phyloP scores from a whole-genome alignment of 2,329 filamentous ascomycete genomes.

The Chrysoporthe puriensis region DNA sequence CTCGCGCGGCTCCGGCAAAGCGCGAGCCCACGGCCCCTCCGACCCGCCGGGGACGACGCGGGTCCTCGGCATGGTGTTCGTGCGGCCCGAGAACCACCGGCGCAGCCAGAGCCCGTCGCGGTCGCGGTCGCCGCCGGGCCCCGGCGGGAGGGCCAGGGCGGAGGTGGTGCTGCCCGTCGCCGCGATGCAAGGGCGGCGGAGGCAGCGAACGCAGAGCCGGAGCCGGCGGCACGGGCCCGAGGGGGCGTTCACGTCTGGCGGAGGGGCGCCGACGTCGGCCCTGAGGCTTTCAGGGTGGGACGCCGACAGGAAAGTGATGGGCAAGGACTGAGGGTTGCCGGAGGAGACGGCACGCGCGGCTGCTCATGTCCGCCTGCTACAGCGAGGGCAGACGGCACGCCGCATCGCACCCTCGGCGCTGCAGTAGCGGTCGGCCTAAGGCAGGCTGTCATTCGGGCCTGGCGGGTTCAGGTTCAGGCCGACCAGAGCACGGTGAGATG shows the following conservation, averaged over 20 bases:
- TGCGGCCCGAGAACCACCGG: constrained; percentile 34
- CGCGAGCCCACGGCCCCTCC: background rate
- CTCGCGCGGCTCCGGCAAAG: background rate
- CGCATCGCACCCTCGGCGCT: background rate
- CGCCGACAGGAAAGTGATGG: constrained; percentile 4
- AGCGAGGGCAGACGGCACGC: background rate
- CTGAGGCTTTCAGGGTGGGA: constrained; percentile 24
- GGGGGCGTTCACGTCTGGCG: constrained; percentile 20
- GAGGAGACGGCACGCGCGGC: background rate
- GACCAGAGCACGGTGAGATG: no score
- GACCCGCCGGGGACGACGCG: background rate
- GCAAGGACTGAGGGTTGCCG: constrained; percentile 6
- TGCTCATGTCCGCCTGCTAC: background rate
- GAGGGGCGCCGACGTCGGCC: constrained; percentile 18
- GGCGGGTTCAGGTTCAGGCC: no score
- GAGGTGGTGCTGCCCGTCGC: constrained; percentile 29
- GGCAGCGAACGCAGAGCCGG: constrained; percentile 44
- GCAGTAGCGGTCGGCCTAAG: no score
- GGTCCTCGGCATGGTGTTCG: constrained; percentile 34
- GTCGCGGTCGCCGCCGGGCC: constrained; percentile 34
- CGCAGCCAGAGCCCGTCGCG: constrained; percentile 45
- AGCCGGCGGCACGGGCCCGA: constrained; percentile 36
- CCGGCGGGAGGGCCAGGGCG: constrained; percentile 34
- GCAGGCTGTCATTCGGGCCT: no score
- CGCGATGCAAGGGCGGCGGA: constrained; percentile 34